Base-by-base conservation (phyloP, 768 basidiomycete species). In the Lactifluus echinatus region DNA sequence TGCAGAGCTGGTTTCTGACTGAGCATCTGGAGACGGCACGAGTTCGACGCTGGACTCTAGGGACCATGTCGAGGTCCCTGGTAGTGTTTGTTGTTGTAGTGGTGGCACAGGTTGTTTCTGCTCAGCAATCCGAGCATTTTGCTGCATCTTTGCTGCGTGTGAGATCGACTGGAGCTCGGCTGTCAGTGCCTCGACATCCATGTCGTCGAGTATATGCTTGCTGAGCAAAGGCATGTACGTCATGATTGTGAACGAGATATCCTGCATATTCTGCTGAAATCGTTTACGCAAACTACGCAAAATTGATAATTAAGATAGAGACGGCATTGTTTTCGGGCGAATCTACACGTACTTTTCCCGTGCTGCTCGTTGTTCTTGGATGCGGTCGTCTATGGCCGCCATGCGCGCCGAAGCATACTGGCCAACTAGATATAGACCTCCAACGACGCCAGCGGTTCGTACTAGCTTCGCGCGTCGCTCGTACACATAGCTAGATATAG, bases 111-210 rank as follows among this genome's bases (percentile, higher is more conserved):
- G 47, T 2, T 58, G 23, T 62, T 57, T 24, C 55, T 58, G 10
- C 56, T 50, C 26, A 53, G 40, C 19, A 53, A 52, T 21, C 51
- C 56, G 60, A 61, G 65, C 64, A 45, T 8, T 40, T 12, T 33
- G 23, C 8, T 43, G 39, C 8, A 47, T 39, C 60, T 68, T 55
- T 53, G 69, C 39, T 2, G 73, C 66, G 45, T 68, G 77, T 52
- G 73, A 79, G 60, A 71, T 68, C 12, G 73, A 68, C 64, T 79
- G 79, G 19, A 82, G 65, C 60, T 77, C 84, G 15, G 76, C 68
- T 0, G 85, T 89, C 12, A 89, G 70, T 0, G 73, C 73, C 61
- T 92, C 89, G 17, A 92, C 85, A 61, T 92, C 83, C 81, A 92
- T 85, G 29, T 79, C 80, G 23, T 75, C 73, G n/a, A 87, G 70